A percentile compares a stretch with the other conserved stretches of the same genome.
Conservation (phyloP, 2,329 filamentous ascomycete genomes). For the Cytospora piceicola region DNA sequence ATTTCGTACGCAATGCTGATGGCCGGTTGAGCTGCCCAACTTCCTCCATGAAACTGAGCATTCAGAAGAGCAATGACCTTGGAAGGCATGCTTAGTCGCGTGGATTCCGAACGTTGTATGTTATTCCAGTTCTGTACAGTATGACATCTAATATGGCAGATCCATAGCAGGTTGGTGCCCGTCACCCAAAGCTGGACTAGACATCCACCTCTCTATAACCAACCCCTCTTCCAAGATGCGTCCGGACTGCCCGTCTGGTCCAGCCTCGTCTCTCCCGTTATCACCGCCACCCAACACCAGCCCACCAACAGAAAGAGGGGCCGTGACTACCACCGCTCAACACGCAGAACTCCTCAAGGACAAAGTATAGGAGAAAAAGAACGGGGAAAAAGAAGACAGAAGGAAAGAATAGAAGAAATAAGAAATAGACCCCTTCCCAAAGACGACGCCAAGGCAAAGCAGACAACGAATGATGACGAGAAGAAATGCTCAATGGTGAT, state of each 20-base stretch:
- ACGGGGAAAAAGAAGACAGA: background rate
- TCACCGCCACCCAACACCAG: background rate
- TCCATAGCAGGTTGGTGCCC: background rate
- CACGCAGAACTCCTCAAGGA: background rate
- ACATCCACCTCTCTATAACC: background rate
- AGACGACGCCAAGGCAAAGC: background rate
- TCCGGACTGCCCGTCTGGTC: background rate
- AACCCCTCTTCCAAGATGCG: background rate
- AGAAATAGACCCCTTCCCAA: background rate
- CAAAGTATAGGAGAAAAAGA: background rate
- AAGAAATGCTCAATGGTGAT: background rate
- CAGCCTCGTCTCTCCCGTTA: background rate
- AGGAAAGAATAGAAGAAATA: background rate
- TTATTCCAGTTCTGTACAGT: background rate
- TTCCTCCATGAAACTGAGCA: background rate
- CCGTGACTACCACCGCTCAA: background rate
- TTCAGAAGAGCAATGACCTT: background rate
- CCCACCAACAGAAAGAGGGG: background rate
- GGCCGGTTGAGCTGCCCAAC: background rate
- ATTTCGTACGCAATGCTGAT: background rate
- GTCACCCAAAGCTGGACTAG: background rate
- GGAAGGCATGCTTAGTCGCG: background rate
- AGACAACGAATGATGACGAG: background rate
- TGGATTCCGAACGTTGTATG: background rate
- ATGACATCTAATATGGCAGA: background rate